Base-by-base conservation (phyloP, 1,284 basidiomycete species). In the Tilletia indica region DNA sequence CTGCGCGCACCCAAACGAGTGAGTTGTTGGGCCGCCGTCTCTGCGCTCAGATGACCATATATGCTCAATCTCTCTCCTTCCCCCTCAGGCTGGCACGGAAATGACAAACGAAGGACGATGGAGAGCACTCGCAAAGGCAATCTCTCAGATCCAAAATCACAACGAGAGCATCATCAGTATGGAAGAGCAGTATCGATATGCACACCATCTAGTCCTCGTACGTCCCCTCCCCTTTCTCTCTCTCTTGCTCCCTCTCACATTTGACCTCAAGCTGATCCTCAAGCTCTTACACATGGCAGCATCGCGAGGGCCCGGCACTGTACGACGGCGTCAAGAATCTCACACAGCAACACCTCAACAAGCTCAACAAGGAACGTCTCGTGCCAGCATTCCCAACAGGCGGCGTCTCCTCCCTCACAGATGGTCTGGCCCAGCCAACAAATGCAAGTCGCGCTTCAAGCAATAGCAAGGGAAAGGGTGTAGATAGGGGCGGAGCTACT, bases 81-180 rank as follows among this genome's bases (percentile, higher is more conserved):
- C 12, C 8, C 66, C 36, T 8, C 68, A 82, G 81, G 72, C 76
- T 45, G 82, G 82, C 36, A 77, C 79, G 42, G 75, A 79, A 4
- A 63, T 83, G 56, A 73, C 80, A 0, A 71, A 77, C 61, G 77
- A 81, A 21, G 81, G 83, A 21, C 81, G 82, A 80, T 94, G 93
- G 92, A 82, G 87, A 25, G 88, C 89, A 76, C 87, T 97, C 16
- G 88, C 91, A 21, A 87, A 87, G 71, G 97, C 97, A 77, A 95
- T 99, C 78, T 89, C 90, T 72, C 93, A 97, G 87, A 99, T 99
- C 71, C 93, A 97, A 85, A 92, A 93, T 78, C 93, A 97, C 86
- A 93, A 97, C 85, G 93, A 94, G 6, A 90, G 90, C 71, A 91
- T 91, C 81, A 89, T 99, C 39, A 97, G 93, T 16, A 99, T 95